These are phyloP conservation scores for Scutellaria baicalensis DNA, from an alignment of 257 asterid genomes.

Conservation along the genomic window DNA sequence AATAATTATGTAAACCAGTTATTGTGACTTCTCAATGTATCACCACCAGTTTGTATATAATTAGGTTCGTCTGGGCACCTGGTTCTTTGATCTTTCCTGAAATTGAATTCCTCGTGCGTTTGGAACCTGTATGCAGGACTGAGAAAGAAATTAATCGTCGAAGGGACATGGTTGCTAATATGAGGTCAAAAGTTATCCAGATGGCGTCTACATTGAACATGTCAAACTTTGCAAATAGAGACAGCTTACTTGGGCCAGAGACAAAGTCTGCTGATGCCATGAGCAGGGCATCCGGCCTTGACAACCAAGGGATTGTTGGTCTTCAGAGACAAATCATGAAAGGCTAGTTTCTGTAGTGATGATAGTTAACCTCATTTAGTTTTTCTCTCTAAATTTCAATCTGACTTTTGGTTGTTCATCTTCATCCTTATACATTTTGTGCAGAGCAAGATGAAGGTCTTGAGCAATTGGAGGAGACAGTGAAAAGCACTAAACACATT, in stretches of 20 bases:
- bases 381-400: conserved; percentile 2
- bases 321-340: conserved; percentile 91
- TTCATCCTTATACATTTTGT: conserved; percentile 3
- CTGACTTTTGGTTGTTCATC: background rate
- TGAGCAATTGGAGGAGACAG: conserved; percentile 81
- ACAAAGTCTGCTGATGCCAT: conserved; percentile 75
- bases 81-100: background rate
- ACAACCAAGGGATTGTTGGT: conserved; percentile 77
- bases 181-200: conserved; percentile 70
- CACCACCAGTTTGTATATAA: background rate
- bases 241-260: conserved; percentile 95
- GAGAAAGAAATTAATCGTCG: conserved; percentile 95
- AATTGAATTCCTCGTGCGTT: background rate
- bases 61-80: background rate
- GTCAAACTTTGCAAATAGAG: conserved; percentile 84
- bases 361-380: conserved; percentile 16
- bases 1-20: background rate
- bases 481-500: conserved; percentile 88
- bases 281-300: conserved; percentile 74
- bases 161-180: conserved; percentile 58
- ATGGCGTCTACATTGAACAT: conserved; percentile 85
- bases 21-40: background rate
- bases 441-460: conserved; percentile 97
- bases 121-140: conserved; percentile 39
- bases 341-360: conserved; percentile 42